These are phyloP conservation scores for Lactifluus subvellereus DNA, from an alignment of 768 basidiomycete species.

Conservation along the genomic window DNA sequence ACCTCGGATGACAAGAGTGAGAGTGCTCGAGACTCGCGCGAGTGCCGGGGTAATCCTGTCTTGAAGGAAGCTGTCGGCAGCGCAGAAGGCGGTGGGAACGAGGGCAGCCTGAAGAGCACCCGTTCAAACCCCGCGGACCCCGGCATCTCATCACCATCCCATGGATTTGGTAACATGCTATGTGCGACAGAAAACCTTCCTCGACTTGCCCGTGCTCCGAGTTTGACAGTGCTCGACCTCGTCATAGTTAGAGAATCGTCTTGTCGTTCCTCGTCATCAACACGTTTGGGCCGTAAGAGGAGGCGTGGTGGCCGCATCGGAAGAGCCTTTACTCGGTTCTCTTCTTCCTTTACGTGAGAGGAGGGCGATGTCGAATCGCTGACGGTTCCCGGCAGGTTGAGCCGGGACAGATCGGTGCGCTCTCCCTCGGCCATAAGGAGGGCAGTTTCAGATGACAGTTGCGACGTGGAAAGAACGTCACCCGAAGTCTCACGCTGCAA, in stretches of 20 bases:
- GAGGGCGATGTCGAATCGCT: background rate
- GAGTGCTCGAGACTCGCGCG: background rate
- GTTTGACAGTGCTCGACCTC: background rate
- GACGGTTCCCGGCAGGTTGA: no score
- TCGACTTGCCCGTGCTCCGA: background rate
- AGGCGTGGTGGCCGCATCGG: background rate
- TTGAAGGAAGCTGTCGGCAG: background rate
- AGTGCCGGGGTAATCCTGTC: background rate
- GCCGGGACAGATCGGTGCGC: background rate
- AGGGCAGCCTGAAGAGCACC: background rate
- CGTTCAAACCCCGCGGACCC: background rate
- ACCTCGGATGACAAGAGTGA: background rate
- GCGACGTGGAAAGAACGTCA: background rate
- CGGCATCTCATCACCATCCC: background rate
- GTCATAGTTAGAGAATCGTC: background rate
- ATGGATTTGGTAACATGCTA: conserved; percentile 8
- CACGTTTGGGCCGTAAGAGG: background rate
- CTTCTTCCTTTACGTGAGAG: background rate
- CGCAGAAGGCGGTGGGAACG: background rate
- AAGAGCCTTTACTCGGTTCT: background rate
- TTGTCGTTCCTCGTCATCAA: background rate
- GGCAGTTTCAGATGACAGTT: background rate
- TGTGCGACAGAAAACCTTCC: background rate
- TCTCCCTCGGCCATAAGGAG: background rate
- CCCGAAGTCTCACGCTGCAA: background rate